These are phyloP conservation scores for Brachypodium distachyon DNA, from an alignment of 202 grass and related monocot species.

Conservation along the genomic window DNA sequence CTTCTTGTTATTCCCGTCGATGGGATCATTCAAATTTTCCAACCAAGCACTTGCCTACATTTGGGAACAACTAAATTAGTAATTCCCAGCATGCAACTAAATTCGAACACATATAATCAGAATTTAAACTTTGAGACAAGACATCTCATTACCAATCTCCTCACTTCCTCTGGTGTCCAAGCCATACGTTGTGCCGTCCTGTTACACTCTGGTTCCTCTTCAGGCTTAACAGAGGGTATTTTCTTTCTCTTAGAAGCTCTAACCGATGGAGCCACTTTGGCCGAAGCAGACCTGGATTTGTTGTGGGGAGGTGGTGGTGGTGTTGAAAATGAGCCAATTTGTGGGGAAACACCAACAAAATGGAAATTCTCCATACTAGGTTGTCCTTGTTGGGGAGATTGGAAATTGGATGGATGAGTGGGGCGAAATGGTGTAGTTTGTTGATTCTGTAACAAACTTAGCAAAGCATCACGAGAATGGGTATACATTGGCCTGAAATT, in stretches of 20 bases:
- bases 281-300: not conserved
- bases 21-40: no score
- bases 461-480: not conserved
- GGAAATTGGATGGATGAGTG: not conserved
- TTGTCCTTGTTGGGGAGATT: not conserved
- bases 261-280: not conserved
- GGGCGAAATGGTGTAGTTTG: not conserved
- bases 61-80: no score
- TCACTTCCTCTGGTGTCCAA: not conserved
- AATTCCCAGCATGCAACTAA: not conserved
- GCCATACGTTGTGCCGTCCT: not conserved
- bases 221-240: not conserved
- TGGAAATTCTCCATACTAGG: not conserved
- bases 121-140: no score
- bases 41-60: no score
- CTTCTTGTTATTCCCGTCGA: no score
- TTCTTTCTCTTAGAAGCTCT: not conserved
- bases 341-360: not conserved
- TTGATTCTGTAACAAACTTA: not conserved
- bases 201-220: not conserved
- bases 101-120: no score
- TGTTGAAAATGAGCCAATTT: not conserved
- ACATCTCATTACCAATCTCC: not conserved
- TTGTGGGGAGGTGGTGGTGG: not conserved
- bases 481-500: not conserved